phyloP scores from a whole-genome alignment of 1,139 yeast genomes.

The Nakaseomyces kungkrabaensis region DNA sequence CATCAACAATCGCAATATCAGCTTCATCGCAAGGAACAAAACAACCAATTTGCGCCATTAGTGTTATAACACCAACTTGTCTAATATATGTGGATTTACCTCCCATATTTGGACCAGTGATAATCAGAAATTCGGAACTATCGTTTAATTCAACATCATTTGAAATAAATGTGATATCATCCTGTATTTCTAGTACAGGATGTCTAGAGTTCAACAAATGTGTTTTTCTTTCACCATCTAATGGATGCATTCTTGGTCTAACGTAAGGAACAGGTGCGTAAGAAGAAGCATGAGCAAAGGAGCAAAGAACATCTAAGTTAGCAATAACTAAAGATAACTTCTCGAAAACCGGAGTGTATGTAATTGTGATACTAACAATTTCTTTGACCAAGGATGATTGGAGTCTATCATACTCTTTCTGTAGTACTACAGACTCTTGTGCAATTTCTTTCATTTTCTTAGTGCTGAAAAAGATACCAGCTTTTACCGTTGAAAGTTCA shows the following conservation, averaged over 20 bases:
- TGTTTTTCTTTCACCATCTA: conserved; percentile 44
- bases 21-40: conserved; percentile 73
- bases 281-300: conserved; percentile 80
- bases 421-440: conserved; percentile 46
- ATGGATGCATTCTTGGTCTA: conserved; percentile 55
- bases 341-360: conserved; percentile 71
- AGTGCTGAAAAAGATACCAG: conserved; percentile 88
- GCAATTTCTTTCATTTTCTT: conserved; percentile 50
- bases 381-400: conserved; percentile 75
- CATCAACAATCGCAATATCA: conserved; percentile 75
- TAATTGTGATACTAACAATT: conserved; percentile 66
- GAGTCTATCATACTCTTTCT: conserved; percentile 57
- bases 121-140: conserved; percentile 59
- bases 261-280: conserved; percentile 77
- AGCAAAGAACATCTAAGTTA: conserved; percentile 68
- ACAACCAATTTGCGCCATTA: conserved; percentile 89
- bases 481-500: conserved; percentile 85
- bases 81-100: conserved; percentile 94
- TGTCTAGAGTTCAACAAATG: conserved; percentile 69
- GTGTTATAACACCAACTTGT: conserved; percentile 79
- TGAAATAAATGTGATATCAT: conserved; percentile 75
- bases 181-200: conserved; percentile 89
- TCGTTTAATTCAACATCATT: conserved; percentile 62
- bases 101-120: conserved; percentile 98
- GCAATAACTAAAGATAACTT: conserved; percentile 56